Base-by-base conservation (phyloP, 208 protist species). In the Jaenimonas drosophilae region DNA sequence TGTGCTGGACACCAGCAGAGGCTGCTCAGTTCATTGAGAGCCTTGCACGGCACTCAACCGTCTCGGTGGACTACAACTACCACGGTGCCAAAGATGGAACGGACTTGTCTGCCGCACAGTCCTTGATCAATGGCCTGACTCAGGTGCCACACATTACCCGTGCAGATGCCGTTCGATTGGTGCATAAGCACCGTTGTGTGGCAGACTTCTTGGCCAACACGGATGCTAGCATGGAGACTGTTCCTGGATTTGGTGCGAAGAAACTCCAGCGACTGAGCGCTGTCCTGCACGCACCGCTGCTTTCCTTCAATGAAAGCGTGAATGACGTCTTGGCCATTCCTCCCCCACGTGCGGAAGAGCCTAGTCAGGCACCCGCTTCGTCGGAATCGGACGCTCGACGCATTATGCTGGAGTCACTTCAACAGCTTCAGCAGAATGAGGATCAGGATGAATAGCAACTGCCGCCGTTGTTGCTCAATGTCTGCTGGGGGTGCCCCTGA, bases 81-180 rank as follows among this genome's bases (percentile, higher is more conserved):
- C 7, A 39, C n/a, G n/a, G n/a, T n/a, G n/a, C n/a, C n/a, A n/a
- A n/a, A n/a, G n/a, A n/a, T n/a, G n/a, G n/a, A n/a, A n/a, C n/a
- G n/a, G n/a, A n/a, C n/a, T n/a, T n/a, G n/a, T n/a, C n/a, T n/a
- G n/a, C n/a, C n/a, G n/a, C n/a, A 7, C n/a, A 47, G 20, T 12
- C 21, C 4, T 31, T 84, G 30, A 76, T 82, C 49, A 66, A 81
- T 9, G 75, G 75, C 7, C 63, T 88, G 19, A 84, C 79, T 9
- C 79, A 88, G 51, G 79, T 75, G 1, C 79, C 79, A 12, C 75
- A 80, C 30, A 58, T 88, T 32, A 70, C 59, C 3, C 57, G 72
- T 21, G 65, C 52, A 30, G 79, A 88, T 45, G 65, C 84, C 25
- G 54, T 84, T 36, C 70, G 79, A 19, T 54, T 76, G 9, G 55